Conservation (phyloP, 2,329 filamentous ascomycete species). For the Penicillium hesseltinei region DNA sequence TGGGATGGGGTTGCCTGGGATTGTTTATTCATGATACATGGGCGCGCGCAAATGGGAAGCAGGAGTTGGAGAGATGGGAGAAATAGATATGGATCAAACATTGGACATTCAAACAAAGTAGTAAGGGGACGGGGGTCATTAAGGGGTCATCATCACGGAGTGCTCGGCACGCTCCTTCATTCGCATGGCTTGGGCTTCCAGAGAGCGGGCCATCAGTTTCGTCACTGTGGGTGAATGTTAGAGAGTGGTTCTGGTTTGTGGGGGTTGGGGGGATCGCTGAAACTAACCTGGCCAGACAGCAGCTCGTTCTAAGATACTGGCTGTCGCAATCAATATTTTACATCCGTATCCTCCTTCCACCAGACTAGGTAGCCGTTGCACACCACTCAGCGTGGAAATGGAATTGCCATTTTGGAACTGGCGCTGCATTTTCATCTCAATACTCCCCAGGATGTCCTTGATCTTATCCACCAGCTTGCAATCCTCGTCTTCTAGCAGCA, state of each 20-base stretch:
- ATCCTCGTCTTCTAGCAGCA: slow-evolving; percentile 90
- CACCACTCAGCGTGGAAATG: slow-evolving; percentile 51
- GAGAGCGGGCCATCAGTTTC: slow-evolving; percentile 65
- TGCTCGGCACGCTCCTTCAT: slow-evolving; percentile 58
- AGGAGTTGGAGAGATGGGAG: background rate
- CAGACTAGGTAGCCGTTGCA: slow-evolving; percentile 56
- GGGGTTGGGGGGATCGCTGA: background rate
- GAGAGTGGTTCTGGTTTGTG: background rate
- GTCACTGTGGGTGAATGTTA: slow-evolving; percentile 52
- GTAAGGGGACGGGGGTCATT: slow-evolving; percentile 12
- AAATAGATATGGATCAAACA: slow-evolving; percentile 1
- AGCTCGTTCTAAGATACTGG: slow-evolving; percentile 82
- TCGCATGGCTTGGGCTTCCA: slow-evolving; percentile 63
- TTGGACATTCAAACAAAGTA: slow-evolving; percentile 5
- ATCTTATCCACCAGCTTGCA: slow-evolving; percentile 81
- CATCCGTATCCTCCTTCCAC: slow-evolving; percentile 74
- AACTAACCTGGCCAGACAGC: slow-evolving; percentile 85
- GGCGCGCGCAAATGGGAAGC: slow-evolving; percentile 3
- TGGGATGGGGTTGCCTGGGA: slow-evolving; percentile 2
- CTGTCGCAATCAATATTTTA: slow-evolving; percentile 79
- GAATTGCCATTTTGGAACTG: slow-evolving; percentile 55
- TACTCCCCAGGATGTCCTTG: slow-evolving; percentile 70
- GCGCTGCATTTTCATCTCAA: slow-evolving; percentile 74
- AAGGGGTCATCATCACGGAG: slow-evolving; percentile 32
- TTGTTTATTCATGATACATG: slow-evolving; percentile 17